Conservation (phyloP, 1,284 basidiomycete species). For the Trichosporon ovoides region DNA sequence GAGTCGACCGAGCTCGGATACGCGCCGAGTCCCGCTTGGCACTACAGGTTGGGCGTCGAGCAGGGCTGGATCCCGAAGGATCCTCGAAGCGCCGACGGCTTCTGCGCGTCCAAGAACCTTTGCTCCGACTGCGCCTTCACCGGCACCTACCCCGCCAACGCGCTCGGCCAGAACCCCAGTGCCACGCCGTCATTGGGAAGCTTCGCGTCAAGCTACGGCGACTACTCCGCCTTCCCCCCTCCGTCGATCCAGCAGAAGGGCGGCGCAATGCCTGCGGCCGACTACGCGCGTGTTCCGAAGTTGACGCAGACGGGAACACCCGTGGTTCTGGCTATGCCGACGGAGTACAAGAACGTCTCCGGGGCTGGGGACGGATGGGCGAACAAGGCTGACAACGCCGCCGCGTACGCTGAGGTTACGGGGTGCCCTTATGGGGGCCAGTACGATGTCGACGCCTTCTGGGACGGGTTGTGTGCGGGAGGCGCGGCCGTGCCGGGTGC, state of each 20-base stretch:
- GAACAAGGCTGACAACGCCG: conserved; percentile 60
- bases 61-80: conserved; percentile 83
- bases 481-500: no score
- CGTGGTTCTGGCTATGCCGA: conserved; percentile 34
- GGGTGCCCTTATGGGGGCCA: conserved; percentile 40
- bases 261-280: conserved; percentile 21
- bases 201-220: conserved; percentile 49
- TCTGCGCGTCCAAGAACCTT: conserved; percentile 4
- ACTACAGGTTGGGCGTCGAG: conserved; percentile 75
- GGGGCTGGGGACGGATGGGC: conserved; percentile 68
- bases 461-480: background rate
- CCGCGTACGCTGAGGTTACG: conserved; percentile 52
- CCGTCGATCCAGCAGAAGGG: conserved; percentile 26
- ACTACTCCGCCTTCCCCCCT: conserved; percentile 40
- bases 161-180: conserved; percentile 60
- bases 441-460: background rate
- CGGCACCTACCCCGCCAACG: conserved; percentile 63
- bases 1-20: conserved; percentile 50
- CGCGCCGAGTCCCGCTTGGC: conserved; percentile 72
- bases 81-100: conserved; percentile 65
- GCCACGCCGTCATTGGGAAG: conserved; percentile 59
- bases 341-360: conserved; percentile 21
- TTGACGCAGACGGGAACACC: conserved; percentile 48
- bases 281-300: conserved; percentile 46
- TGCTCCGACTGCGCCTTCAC: conserved; percentile 45